Evolutionary conservation across 176 grass and related monocot species (phyloP).

Genomic region (Oryza officinalis): DNA sequence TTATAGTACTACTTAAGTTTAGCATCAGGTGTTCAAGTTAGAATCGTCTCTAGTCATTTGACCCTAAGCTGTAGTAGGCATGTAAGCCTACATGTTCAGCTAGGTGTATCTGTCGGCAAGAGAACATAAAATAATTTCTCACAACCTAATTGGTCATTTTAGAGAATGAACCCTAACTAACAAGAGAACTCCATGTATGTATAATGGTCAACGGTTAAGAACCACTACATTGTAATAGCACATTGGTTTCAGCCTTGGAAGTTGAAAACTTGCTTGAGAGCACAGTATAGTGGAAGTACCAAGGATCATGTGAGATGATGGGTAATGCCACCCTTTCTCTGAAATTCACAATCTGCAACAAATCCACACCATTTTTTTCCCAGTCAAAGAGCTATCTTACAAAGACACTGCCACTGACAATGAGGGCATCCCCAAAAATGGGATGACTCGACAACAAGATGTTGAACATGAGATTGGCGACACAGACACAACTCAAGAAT

Average conservation of each 20-base stretch:
- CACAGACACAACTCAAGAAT: slow-evolving; percentile 40
- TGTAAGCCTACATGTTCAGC: background rate
- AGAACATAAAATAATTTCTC: background rate
- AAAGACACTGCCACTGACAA: slow-evolving; percentile 50
- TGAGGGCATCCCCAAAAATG: slow-evolving; percentile 19
- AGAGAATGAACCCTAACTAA: background rate
- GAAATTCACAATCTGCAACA: slow-evolving; percentile 27
- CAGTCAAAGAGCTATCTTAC: slow-evolving; percentile 70
- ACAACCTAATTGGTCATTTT: background rate
- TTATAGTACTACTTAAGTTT: background rate
- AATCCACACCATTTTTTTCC: slow-evolving; percentile 32
- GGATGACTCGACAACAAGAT: slow-evolving; percentile 55
- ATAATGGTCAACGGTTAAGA: background rate
- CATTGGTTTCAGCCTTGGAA: background rate
- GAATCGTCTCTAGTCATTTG: background rate
- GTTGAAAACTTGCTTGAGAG: background rate
- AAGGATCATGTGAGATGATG: slow-evolving; percentile 3
- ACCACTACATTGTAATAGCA: background rate
- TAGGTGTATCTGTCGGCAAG: background rate
- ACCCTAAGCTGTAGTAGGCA: background rate
- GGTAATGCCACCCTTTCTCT: slow-evolving; percentile 6
- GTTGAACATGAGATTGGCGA: slow-evolving; percentile 53
- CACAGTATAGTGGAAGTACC: background rate
- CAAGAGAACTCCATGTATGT: background rate
- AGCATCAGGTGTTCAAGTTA: slow-evolving; percentile 13